Base-by-base conservation (phyloP, 2,329 filamentous ascomycete species). In the Torrubiellomyces zombiae region DNA sequence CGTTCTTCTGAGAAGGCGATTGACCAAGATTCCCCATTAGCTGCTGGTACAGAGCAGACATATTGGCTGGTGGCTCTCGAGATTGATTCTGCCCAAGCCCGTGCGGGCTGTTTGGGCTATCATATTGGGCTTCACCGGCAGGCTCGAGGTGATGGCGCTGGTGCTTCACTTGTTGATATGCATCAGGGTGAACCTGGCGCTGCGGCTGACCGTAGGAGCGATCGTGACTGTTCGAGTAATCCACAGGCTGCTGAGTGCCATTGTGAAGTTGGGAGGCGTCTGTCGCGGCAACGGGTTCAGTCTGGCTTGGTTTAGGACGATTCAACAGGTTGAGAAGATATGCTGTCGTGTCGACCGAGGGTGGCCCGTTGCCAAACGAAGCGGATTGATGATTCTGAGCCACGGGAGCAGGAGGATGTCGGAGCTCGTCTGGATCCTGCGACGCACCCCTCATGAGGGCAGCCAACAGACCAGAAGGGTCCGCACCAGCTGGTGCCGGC, bases 291-390 rank as follows among this genome's bases (percentile, higher is more conserved):
- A n/a, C n/a, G n/a, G n/a, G 53, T 23, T 72, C 66, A 23, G 54
- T 58, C 46, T 75, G 69, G 29, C 61, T 58, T 9, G 70, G 69
- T 52, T 75, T 83, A 26, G 78, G 73, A 24, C 77, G 74, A 42
- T 83, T 89, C 34, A 98, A 65, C 30, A 95, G 61, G 39, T 81
- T 77, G 33, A 95, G 69, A 23, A 98, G 61, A 43, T 89, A 79
- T 34, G 86, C 75, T 49, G 91, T 79, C 4, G 83, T 80, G 47
- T 82, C 75, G 23, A 70, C 63, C 13, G 65, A 53, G 26, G 69
- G 65, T 21, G 65, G 56, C 17, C 56, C 55, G 14, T 56, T 50
- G 33, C 50, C 56, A 51, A 63, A 66, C 19, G 51, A 38, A 27
- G 39, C 28, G 3, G 43, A 29, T 31, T 41, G 40, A 8, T 38